phyloP scores from a whole-genome alignment of 2,329 filamentous ascomycete genomes.

The Ascochyta clinopodiicola region DNA sequence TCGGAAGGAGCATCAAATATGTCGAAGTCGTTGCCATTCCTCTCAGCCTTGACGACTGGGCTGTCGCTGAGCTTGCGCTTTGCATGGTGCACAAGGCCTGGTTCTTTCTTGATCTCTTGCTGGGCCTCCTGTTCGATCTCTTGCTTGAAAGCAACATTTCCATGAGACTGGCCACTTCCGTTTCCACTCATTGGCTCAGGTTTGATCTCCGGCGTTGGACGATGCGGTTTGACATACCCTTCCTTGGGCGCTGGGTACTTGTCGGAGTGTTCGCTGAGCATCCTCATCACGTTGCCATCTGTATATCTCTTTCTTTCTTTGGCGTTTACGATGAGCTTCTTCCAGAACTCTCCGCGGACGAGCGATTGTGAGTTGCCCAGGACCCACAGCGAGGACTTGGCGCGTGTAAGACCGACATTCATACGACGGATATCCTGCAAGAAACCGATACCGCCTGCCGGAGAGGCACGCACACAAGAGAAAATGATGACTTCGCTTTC shows the following conservation, averaged over 20 bases:
- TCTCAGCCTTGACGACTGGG: conserved; percentile 71
- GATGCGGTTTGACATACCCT: conserved; percentile 29
- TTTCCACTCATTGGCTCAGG: conserved; percentile 33
- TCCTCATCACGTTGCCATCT: conserved; percentile 64
- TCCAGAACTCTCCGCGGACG: conserved; percentile 89
- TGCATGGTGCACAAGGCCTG: conserved; percentile 79
- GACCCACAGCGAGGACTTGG: conserved; percentile 96
- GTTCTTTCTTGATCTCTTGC: conserved; percentile 31
- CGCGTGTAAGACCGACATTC: conserved; percentile 97
- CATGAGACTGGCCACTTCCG: conserved; percentile 28
- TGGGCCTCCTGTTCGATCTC: conserved; percentile 24
- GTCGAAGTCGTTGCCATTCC: conserved; percentile 38
- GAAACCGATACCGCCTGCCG: conserved; percentile 97
- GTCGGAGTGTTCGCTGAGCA: conserved; percentile 62
- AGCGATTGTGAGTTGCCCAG: conserved; percentile 89
- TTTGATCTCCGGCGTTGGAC: conserved; percentile 30
- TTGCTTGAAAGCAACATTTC: conserved; percentile 15
- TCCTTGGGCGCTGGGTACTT: conserved; percentile 45
- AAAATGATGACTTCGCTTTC: conserved; percentile 99
- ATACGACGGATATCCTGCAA: conserved; percentile 97
- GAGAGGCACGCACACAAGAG: conserved; percentile 92
- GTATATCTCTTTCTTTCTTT: conserved; percentile 78
- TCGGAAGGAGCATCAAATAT: conserved; percentile 39
- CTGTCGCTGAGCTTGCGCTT: conserved; percentile 71
- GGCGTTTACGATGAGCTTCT: conserved; percentile 82